These are phyloP conservation scores for Yamadazyma atmosphaerica DNA, from an alignment of 1,139 yeast genomes.

Conservation along the genomic window DNA sequence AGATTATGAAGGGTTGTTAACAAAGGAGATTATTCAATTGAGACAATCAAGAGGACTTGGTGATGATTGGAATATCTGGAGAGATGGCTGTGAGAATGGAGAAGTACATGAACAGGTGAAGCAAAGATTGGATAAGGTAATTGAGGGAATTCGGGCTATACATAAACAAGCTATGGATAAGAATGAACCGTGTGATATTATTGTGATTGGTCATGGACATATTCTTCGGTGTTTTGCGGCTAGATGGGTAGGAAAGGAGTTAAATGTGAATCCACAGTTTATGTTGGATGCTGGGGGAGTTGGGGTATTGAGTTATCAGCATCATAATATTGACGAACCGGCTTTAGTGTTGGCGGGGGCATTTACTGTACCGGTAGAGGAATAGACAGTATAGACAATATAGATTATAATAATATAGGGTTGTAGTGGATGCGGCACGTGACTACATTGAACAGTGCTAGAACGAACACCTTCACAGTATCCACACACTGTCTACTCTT, in stretches of 20 bases:
- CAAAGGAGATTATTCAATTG: conserved; percentile 61
- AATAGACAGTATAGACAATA: conserved; percentile 33
- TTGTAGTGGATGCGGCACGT: too few species aligned
- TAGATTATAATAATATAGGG: too few species aligned
- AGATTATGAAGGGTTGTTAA: conserved; percentile 82
- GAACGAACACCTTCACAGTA: too few species aligned
- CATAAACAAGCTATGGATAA: conserved; percentile 62
- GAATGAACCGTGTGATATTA: conserved; percentile 62
- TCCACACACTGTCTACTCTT: too few species aligned
- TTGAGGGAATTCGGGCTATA: conserved; percentile 57
- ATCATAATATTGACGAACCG: conserved; percentile 80
- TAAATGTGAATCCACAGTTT: conserved; percentile 70
- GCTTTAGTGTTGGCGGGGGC: conserved; percentile 83
- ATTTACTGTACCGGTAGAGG: conserved; percentile 67
- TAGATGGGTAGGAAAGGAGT: conserved; percentile 70
- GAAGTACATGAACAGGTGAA: conserved; percentile 68
- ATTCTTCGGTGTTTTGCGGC: conserved; percentile 86
- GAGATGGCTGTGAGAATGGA: conserved; percentile 91
- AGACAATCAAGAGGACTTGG: conserved; percentile 64
- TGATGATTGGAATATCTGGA: conserved; percentile 79
- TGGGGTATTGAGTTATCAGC: conserved; percentile 89
- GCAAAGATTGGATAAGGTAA: conserved; percentile 66
- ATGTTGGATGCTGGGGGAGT: conserved; percentile 94
- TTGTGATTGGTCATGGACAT: conserved; percentile 92
- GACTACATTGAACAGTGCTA: too few species aligned